Conservation (phyloP, 371 early-diverging fungal genomes). For the Haplosporangium sp. region DNA sequence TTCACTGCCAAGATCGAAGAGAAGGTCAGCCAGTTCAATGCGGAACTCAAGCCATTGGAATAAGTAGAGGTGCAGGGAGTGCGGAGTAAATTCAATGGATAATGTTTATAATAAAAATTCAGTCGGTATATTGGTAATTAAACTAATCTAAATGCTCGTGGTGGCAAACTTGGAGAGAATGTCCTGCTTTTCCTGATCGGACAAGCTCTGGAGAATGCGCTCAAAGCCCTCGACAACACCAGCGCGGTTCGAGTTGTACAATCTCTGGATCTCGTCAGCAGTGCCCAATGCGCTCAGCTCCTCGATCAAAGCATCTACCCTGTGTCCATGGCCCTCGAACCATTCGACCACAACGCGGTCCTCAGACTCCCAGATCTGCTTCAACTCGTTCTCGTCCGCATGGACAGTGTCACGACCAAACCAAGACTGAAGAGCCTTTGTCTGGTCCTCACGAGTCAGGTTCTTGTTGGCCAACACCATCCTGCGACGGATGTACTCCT, state of each 20-base stretch:
- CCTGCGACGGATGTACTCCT: constrained; percentile 75
- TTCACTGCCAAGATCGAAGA: constrained; percentile 52
- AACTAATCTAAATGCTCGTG: constrained; percentile 21
- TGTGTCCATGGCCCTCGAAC: constrained; percentile 67
- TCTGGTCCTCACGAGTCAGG: constrained; percentile 63
- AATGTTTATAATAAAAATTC: neutral
- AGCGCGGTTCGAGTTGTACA: constrained; percentile 49
- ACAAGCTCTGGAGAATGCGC: constrained; percentile 43
- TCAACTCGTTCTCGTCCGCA: constrained; percentile 45
- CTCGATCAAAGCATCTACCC: constrained; percentile 61
- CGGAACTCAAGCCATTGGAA: constrained; percentile 52
- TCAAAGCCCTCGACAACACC: constrained; percentile 55
- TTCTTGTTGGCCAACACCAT: constrained; percentile 59
- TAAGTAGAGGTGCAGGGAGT: neutral
- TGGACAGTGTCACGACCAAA: constrained; percentile 58
- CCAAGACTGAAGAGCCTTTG: constrained; percentile 66
- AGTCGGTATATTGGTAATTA: neutral
- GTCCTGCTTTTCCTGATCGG: constrained; percentile 51
- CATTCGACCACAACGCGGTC: constrained; percentile 71
- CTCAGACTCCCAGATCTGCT: constrained; percentile 61
- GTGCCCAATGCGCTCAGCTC: constrained; percentile 57
- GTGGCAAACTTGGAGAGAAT: constrained; percentile 48
- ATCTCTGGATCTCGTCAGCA: constrained; percentile 36
- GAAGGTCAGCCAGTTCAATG: constrained; percentile 48
- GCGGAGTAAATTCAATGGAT: neutral